phyloP scores from a whole-genome alignment of 2,329 filamentous ascomycete species.

The Fusarium sp. region DNA sequence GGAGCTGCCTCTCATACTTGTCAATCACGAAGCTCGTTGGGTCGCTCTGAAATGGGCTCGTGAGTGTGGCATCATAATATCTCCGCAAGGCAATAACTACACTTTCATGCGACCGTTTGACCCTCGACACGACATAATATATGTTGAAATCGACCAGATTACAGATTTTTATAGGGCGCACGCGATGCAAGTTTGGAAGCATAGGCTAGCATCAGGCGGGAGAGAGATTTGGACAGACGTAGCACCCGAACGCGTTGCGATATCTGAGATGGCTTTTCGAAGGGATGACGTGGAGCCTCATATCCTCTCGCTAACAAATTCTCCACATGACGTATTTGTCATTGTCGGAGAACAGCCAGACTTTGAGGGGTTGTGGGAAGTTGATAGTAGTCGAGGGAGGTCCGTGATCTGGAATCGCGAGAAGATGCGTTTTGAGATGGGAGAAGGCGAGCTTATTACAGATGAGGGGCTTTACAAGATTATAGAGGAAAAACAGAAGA shows the following conservation, averaged over 20 bases:
- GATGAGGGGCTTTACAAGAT: neutral
- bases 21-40: constrained; percentile 11
- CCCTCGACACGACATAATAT: constrained; percentile 1
- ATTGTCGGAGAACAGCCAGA: constrained; percentile 9
- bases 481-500: neutral
- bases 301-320: neutral
- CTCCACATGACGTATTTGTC: neutral
- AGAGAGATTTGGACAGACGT: too few relatives aligned
- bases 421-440: neutral
- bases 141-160: constrained; percentile 5
- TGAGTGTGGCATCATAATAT: neutral
- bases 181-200: neutral
- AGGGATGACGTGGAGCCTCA: rapidly evolving
- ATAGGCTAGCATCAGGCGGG: too few relatives aligned
- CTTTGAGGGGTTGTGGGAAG: constrained; percentile 1
- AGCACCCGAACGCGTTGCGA: neutral
- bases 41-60: constrained; percentile 7
- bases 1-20: neutral
- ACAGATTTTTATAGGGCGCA: neutral
- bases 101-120: constrained; percentile 21
- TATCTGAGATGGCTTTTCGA: neutral
- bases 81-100: neutral
- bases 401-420: neutral
- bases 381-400: neutral
- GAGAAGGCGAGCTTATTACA: neutral